Conservation (phyloP, 768 basidiomycete species). For the Phlegmacium glaucopus region DNA sequence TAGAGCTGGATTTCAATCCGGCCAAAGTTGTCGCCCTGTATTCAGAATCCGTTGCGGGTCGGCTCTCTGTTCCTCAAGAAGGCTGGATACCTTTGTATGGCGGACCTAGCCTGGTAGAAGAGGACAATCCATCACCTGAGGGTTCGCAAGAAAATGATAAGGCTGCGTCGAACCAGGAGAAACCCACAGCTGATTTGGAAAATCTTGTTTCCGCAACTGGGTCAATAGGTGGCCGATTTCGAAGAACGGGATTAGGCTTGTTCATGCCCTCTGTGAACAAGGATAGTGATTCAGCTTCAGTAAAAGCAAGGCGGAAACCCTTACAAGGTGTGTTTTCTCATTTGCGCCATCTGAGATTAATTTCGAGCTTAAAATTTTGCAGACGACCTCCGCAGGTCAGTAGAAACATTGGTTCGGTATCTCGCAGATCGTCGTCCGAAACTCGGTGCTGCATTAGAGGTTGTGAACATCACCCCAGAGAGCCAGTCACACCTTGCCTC, state of each 20-base stretch:
- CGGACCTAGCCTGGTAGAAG: slow-evolving; percentile 47
- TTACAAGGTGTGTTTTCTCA: slow-evolving; percentile 26
- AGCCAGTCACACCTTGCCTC: slow-evolving; percentile 66
- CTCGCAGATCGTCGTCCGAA: slow-evolving; percentile 89
- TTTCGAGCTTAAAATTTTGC: neutral
- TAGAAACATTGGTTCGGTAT: slow-evolving; percentile 88
- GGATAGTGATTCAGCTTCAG: slow-evolving; percentile 65
- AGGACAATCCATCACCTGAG: slow-evolving; percentile 17
- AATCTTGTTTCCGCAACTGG: slow-evolving; percentile 29
- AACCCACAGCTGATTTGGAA: slow-evolving; percentile 31
- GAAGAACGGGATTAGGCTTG: slow-evolving; percentile 49
- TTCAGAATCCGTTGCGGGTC: slow-evolving; percentile 76
- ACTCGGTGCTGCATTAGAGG: slow-evolving; percentile 69
- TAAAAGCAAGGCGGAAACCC: slow-evolving; percentile 33
- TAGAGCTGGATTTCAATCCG: slow-evolving; percentile 87
- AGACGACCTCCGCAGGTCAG: slow-evolving; percentile 66
- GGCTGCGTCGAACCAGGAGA: slow-evolving; percentile 18
- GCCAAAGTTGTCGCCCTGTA: slow-evolving; percentile 92
- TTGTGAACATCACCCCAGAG: slow-evolving; percentile 63
- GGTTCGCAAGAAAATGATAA: slow-evolving; percentile 14
- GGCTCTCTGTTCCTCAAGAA: slow-evolving; percentile 64
- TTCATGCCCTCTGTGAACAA: slow-evolving; percentile 41
- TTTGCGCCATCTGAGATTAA: neutral
- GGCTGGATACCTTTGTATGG: slow-evolving; percentile 84
- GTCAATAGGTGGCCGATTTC: slow-evolving; percentile 49